These are phyloP conservation scores for Coemansia pectinata DNA, from an alignment of 192 early-diverging fungal species.

Conservation along the genomic window DNA sequence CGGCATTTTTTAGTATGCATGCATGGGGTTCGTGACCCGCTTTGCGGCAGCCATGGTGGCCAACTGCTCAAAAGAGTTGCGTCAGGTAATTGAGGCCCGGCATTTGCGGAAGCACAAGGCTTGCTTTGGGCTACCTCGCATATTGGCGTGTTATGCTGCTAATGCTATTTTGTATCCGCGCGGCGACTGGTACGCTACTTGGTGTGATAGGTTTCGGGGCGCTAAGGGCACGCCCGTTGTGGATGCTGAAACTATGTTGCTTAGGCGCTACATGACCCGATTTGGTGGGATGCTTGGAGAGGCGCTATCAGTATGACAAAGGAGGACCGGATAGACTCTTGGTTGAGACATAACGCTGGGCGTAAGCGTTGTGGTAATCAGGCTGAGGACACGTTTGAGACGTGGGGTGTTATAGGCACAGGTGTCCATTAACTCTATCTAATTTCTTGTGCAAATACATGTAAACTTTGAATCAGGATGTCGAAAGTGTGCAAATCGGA, in stretches of 20 bases:
- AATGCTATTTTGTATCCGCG: conserved; percentile 53
- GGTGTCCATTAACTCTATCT: neutral
- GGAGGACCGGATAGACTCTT: conserved; percentile 43
- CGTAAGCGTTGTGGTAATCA: neutral
- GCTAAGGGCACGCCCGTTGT: neutral
- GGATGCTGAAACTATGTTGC: conserved; percentile 38
- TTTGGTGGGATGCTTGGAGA: conserved; percentile 56
- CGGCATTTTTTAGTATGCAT: conserved; percentile 56
- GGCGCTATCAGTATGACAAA: conserved; percentile 51
- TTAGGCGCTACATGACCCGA: conserved; percentile 21
- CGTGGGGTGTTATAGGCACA: conserved; percentile 19
- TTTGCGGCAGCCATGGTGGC: conserved; percentile 41
- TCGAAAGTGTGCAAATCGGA: too few species aligned
- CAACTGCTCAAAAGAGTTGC: conserved; percentile 30
- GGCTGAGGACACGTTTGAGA: conserved; percentile 14
- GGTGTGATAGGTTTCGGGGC: conserved; percentile 37
- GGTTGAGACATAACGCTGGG: conserved; percentile 5
- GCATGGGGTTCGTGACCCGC: conserved; percentile 42
- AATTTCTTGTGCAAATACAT: neutral
- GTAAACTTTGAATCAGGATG: too few species aligned
- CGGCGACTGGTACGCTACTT: conserved; percentile 56
- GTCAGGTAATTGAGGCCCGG: conserved; percentile 21
- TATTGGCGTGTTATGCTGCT: conserved; percentile 42
- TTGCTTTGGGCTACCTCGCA: conserved; percentile 50
- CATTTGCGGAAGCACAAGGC: conserved; percentile 23